A percentile compares a stretch with the other conserved stretches of the same genome.
These are phyloP conservation scores for Coemansia sp. DNA, from an alignment of 192 early-diverging fungal species.

Conservation along the genomic window DNA sequence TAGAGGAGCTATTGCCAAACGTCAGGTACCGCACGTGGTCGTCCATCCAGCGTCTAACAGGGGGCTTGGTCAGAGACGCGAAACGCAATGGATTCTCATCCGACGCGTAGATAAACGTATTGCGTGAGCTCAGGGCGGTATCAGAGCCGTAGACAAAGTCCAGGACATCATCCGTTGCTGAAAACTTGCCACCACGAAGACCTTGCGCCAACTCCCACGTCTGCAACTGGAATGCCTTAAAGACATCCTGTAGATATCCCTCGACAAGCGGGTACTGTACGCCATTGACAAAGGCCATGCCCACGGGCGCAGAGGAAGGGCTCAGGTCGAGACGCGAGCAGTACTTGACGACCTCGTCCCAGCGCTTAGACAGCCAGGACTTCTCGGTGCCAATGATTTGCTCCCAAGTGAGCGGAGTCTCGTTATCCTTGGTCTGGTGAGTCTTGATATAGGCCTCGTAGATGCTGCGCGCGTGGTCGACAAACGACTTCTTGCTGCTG, in stretches of 20 bases:
- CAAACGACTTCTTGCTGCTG: slow-evolving; percentile 7
- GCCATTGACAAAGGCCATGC: slow-evolving; percentile 78
- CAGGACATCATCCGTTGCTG: slow-evolving; percentile 60
- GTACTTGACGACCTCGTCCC: slow-evolving; percentile 31
- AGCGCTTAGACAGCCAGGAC: slow-evolving; percentile 31
- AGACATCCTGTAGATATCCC: slow-evolving; percentile 59
- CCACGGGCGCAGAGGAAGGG: slow-evolving; percentile 27
- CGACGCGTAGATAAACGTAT: slow-evolving; percentile 45
- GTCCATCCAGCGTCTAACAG: slow-evolving; percentile 28
- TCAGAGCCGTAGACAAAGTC: slow-evolving; percentile 65
- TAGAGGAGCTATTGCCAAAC: neutral
- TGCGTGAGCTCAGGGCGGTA: slow-evolving; percentile 63
- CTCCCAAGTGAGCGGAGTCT: slow-evolving; percentile 30
- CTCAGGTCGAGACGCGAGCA: slow-evolving; percentile 46
- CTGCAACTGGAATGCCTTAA: slow-evolving; percentile 56
- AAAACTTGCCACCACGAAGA: slow-evolving; percentile 58
- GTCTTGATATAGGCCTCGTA: slow-evolving; percentile 27
- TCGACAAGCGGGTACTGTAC: slow-evolving; percentile 65
- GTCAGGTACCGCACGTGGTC: slow-evolving; percentile 19
- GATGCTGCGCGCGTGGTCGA: slow-evolving; percentile 12
- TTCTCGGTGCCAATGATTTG: slow-evolving; percentile 11
- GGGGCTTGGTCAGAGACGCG: slow-evolving; percentile 10
- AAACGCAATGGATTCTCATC: slow-evolving; percentile 45
- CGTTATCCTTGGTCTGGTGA: slow-evolving; percentile 31
- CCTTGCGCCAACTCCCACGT: slow-evolving; percentile 47